Conservation (phyloP, 495 filamentous ascomycete species). For the Talaromyces wortmannii region DNA sequence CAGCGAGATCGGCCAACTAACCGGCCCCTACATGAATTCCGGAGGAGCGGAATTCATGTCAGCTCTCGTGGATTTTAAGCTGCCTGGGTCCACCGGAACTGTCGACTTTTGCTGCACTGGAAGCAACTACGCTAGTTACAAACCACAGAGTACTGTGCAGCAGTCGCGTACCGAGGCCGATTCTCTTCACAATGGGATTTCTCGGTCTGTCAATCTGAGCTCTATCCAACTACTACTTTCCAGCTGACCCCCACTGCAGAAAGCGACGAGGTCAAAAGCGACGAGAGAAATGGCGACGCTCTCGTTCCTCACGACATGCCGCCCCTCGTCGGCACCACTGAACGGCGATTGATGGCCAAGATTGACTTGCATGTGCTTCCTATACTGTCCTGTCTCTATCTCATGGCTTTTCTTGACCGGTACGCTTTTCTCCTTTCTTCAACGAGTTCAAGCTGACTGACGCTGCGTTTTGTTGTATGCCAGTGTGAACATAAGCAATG, state of each 20-base stretch:
- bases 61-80: too few relatives aligned
- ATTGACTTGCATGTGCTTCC: slow-evolving; percentile 80
- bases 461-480: slow-evolving; percentile 7
- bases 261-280: background rate
- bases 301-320: slow-evolving; percentile 15
- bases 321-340: slow-evolving; percentile 48
- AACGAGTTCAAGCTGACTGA: slow-evolving; percentile 2
- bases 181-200: too few relatives aligned
- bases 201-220: too few relatives aligned
- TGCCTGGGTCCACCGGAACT: too few relatives aligned
- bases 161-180: background rate
- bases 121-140: too few relatives aligned
- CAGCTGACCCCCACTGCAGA: background rate
- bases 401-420: slow-evolving; percentile 84
- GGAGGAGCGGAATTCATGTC: too few relatives aligned
- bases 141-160: too few relatives aligned
- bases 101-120: too few relatives aligned
- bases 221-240: background rate
- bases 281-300: background rate
- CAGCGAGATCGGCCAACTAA: too few relatives aligned
- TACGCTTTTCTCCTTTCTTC: slow-evolving; percentile 18
- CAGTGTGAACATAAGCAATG: slow-evolving; percentile 64
- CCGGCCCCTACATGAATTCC: too few relatives aligned
- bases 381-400: slow-evolving; percentile 73
- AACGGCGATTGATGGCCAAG: slow-evolving; percentile 63